phyloP scores from a whole-genome alignment of 1,284 basidiomycete genomes.

The Fomitopsis palustris region DNA sequence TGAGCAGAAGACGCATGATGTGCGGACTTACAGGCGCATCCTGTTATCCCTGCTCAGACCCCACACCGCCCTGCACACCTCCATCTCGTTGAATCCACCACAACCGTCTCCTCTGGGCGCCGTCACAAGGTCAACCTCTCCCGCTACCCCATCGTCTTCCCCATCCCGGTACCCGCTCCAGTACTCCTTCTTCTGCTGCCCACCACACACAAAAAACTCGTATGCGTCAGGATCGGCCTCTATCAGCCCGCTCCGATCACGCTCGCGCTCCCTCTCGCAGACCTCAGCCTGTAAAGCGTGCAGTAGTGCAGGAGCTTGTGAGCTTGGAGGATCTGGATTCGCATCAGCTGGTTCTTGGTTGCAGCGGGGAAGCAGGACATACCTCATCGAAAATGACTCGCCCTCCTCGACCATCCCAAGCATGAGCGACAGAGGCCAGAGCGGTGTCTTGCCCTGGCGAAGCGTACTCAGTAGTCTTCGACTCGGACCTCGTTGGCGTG shows the following conservation, averaged over 20 bases:
- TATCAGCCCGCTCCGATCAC: constrained; percentile 16
- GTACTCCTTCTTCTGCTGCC: constrained; percentile 52
- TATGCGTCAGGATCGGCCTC: constrained; percentile 26
- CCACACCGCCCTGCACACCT: constrained; percentile 61
- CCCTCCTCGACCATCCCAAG: constrained; percentile 14
- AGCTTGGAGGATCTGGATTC: constrained; percentile 54
- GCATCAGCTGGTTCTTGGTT: constrained; percentile 1
- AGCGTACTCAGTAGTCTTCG: constrained; percentile 9
- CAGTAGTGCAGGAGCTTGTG: constrained; percentile 67
- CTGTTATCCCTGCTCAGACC: constrained; percentile 62
- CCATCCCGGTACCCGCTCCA: constrained; percentile 60
- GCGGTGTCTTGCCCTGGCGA: constrained; percentile 15
- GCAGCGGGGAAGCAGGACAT: constrained; percentile 9
- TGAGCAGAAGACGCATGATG: neutral
- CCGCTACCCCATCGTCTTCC: constrained; percentile 34
- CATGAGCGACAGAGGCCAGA: constrained; percentile 14
- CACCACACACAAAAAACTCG: constrained; percentile 57
- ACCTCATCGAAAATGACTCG: constrained; percentile 39
- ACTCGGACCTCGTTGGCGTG: constrained; percentile 1
- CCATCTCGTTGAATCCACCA: constrained; percentile 62
- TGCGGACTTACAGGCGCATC: constrained; percentile 60
- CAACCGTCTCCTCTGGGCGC: constrained; percentile 49
- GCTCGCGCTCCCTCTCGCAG: constrained; percentile 36
- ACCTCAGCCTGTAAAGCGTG: constrained; percentile 78
- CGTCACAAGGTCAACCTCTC: constrained; percentile 40